Conservation (phyloP, 805 yeast species). For the Lipomyces mesembrius region DNA sequence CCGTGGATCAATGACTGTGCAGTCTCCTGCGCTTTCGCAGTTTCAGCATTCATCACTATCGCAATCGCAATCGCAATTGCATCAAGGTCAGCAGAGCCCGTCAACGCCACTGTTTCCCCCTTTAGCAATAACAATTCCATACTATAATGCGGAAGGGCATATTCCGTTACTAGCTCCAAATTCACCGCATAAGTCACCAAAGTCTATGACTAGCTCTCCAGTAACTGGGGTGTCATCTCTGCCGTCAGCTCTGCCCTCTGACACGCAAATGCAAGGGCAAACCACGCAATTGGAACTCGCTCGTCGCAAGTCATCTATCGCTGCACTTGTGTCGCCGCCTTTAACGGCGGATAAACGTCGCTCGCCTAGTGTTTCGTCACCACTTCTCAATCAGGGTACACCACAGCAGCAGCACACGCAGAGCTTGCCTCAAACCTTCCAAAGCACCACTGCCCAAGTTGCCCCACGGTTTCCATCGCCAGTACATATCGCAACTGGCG, state of each 20-base stretch:
- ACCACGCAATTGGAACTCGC: neutral
- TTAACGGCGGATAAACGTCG: neutral
- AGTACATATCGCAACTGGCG: constrained; percentile 6
- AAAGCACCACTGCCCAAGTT: neutral
- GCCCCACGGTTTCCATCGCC: constrained; percentile 4
- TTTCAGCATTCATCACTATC: neutral
- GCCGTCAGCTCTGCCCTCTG: neutral
- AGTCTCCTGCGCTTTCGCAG: neutral
- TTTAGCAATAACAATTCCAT: neutral
- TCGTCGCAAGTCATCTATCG: constrained; percentile 17
- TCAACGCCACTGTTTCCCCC: neutral
- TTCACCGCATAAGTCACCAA: neutral
- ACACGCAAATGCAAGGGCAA: neutral
- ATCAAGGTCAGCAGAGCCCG: neutral
- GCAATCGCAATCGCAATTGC: too few species aligned
- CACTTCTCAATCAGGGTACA: neutral
- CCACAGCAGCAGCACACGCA: neutral
- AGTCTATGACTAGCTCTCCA: neutral
- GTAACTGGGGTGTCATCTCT: neutral
- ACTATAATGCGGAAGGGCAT: neutral
- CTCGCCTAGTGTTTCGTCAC: neutral
- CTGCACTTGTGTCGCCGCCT: constrained; percentile 15
- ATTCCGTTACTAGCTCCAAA: neutral
- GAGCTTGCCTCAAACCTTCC: neutral
- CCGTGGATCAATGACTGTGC: neutral